Evolutionary conservation across 306 rosid genomes (phyloP).

Genomic region (Dicorynia guianensis): DNA sequence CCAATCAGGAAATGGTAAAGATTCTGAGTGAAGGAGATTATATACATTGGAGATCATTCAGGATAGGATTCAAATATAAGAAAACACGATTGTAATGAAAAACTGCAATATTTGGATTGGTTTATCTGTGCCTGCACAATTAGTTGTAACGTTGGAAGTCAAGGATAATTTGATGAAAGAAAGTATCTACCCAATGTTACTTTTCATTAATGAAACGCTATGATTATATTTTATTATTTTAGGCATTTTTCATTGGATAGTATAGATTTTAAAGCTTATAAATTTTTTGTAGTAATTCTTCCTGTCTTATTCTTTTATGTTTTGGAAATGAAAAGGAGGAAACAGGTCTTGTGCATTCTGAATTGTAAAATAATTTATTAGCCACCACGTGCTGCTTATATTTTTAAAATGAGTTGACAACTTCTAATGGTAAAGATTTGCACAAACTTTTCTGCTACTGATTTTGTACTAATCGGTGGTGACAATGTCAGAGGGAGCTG

Average conservation of each 20-base stretch:
- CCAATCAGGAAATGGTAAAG: background rate
- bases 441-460: constrained; percentile 21
- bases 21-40: background rate
- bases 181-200: background rate
- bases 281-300: constrained; percentile 12
- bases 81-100: background rate
- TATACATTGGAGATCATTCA: background rate
- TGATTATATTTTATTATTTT: background rate
- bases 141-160: background rate
- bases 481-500: constrained; percentile 75
- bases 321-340: constrained; percentile 25
- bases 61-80: constrained; percentile 1
- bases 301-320: constrained; percentile 15
- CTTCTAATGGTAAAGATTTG: constrained; percentile 14
- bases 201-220: background rate
- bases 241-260: background rate
- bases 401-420: constrained; percentile 10
- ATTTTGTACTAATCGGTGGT: constrained; percentile 41
- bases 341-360: constrained; percentile 3
- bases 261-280: background rate
- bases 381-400: background rate
- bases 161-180: background rate
- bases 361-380: constrained; percentile 6
- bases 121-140: background rate
- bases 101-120: background rate